A percentile compares a stretch with the other conserved stretches of the same genome.
These are phyloP conservation scores for Pichia deserticola DNA, from an alignment of 805 yeast species.

Conservation along the genomic window DNA sequence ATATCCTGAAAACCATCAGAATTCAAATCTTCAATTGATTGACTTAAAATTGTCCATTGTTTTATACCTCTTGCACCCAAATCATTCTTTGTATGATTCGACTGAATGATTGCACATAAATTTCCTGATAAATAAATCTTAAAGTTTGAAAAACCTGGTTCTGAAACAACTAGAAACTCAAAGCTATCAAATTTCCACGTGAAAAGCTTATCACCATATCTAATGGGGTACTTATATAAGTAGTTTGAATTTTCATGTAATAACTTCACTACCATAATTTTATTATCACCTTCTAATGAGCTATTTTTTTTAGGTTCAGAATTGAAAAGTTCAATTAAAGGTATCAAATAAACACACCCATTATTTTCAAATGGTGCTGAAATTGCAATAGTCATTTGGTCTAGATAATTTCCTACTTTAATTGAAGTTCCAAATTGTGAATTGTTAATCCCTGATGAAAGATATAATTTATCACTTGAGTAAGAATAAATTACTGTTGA, in stretches of 20 bases:
- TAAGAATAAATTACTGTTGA: not conserved
- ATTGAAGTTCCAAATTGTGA: constrained; percentile 43
- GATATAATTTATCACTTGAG: constrained; percentile 3
- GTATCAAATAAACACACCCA: constrained; percentile 41
- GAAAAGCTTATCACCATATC: constrained; percentile 38
- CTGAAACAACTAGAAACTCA: constrained; percentile 37
- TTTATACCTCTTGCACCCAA: constrained; percentile 38
- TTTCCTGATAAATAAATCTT: constrained; percentile 26
- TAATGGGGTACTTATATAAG: constrained; percentile 19
- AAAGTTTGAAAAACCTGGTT: constrained; percentile 45
- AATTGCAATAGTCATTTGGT: constrained; percentile 36
- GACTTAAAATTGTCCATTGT: constrained; percentile 32
- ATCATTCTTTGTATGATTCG: constrained; percentile 17
- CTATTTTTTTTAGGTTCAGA: not conserved
- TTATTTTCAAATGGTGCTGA: constrained; percentile 42
- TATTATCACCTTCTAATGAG: no score
- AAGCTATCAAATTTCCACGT: constrained; percentile 22
- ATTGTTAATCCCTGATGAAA: constrained; percentile 17
- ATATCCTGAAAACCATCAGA: constrained; percentile 36
- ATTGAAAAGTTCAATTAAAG: constrained; percentile 26
- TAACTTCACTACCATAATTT: no score
- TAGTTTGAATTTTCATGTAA: no score
- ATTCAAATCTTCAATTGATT: constrained; percentile 26
- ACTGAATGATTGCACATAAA: constrained; percentile 16
- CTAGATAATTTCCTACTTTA: constrained; percentile 35